phyloP scores from a whole-genome alignment of 2,329 filamentous ascomycete genomes.

The Endoconidiophora polonica region DNA sequence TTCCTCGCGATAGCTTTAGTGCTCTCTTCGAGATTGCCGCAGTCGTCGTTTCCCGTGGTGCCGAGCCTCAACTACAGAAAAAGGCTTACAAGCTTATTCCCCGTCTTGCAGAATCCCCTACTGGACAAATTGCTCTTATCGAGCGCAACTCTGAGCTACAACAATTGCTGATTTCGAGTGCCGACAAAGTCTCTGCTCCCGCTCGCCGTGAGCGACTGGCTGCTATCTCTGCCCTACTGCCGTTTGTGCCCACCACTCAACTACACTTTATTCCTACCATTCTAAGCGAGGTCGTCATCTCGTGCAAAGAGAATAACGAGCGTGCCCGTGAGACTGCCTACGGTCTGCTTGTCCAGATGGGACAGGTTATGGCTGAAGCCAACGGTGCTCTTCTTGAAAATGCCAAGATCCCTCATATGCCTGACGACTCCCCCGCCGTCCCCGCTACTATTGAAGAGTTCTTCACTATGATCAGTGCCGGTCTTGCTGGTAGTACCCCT shows the following conservation, averaged over 20 bases:
- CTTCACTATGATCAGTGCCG: slow-evolving; percentile 95
- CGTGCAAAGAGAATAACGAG: slow-evolving; percentile 95
- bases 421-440: slow-evolving; percentile 58
- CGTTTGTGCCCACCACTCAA: slow-evolving; percentile 57
- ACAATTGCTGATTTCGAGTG: slow-evolving; percentile 57
- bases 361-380: slow-evolving; percentile 53
- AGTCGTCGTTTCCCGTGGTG: slow-evolving; percentile 61
- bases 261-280: slow-evolving; percentile 88
- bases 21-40: slow-evolving; percentile 76
- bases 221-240: slow-evolving; percentile 65
- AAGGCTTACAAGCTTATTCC: slow-evolving; percentile 98
- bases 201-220: slow-evolving; percentile 73
- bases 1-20: slow-evolving; percentile 71
- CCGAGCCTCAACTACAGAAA: slow-evolving; percentile 90
- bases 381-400: slow-evolving; percentile 65
- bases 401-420: slow-evolving; percentile 75
- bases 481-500: slow-evolving; percentile 77
- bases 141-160: slow-evolving; percentile 69
- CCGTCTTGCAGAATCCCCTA: slow-evolving; percentile 65
- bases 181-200: slow-evolving; percentile 73
- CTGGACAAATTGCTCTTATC: slow-evolving; percentile 56
- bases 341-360: slow-evolving; percentile 76
- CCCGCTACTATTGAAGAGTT: slow-evolving; percentile 81
- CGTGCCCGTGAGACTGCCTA: slow-evolving; percentile 81
- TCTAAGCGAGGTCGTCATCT: slow-evolving; percentile 85